These are phyloP conservation scores for Entomortierella parvispora DNA, from an alignment of 192 early-diverging fungal genomes.

Conservation along the genomic window DNA sequence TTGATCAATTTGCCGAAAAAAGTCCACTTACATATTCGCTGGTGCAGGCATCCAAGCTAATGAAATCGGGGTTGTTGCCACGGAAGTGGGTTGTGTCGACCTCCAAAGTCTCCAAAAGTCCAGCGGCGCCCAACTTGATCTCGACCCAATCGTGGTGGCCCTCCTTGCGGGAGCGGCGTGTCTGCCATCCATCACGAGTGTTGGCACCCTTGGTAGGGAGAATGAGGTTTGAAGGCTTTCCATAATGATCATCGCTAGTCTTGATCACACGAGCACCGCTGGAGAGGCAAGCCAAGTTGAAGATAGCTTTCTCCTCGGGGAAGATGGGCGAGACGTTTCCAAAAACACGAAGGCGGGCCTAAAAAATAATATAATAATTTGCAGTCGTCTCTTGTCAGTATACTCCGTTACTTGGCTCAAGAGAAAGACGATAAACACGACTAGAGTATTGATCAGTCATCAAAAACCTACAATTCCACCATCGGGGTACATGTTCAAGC, in stretches of 20 bases:
- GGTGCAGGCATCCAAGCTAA: constrained; percentile 74
- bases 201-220: constrained; percentile 78
- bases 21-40: constrained; percentile 56
- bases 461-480: constrained; percentile 75
- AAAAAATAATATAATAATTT: constrained; percentile 56
- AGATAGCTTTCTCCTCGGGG: constrained; percentile 52
- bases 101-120: constrained; percentile 73
- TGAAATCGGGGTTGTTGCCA: constrained; percentile 90
- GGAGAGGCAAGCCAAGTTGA: constrained; percentile 76
- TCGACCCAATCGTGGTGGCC: constrained; percentile 84
- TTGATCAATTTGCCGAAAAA: neutral
- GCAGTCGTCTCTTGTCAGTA: too few species aligned
- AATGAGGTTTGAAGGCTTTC: constrained; percentile 80
- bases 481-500: constrained; percentile 84
- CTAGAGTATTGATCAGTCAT: constrained; percentile 22
- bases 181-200: constrained; percentile 96
- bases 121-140: constrained; percentile 78
- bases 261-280: constrained; percentile 73
- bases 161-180: constrained; percentile 80
- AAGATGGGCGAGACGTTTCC: constrained; percentile 74
- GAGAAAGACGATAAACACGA: too few species aligned
- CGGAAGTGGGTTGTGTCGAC: constrained; percentile 90
- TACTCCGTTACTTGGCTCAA: too few species aligned
- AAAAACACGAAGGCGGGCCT: constrained; percentile 80
- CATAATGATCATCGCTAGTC: constrained; percentile 85